phyloP scores from a whole-genome alignment of 331 rosid genomes.

The Malus hybrid region DNA sequence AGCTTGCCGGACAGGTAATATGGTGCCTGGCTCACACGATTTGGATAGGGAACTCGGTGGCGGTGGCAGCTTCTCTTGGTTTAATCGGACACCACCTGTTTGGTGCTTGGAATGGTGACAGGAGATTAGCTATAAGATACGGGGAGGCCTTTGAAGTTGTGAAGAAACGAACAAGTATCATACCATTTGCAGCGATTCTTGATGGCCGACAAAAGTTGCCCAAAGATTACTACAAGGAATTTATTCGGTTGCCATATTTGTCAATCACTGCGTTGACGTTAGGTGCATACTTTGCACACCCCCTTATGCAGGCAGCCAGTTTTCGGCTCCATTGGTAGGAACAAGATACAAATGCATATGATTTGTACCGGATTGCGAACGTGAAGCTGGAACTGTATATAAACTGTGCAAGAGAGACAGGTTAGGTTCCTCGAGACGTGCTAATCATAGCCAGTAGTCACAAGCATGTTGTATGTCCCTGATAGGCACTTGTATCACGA shows the following conservation, averaged over 20 bases:
- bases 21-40: slow-evolving; percentile 95
- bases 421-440: neutral
- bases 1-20: slow-evolving; percentile 93
- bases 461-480: neutral
- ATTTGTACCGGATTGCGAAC: neutral
- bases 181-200: slow-evolving; percentile 88
- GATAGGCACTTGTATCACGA: no score
- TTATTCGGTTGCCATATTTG: slow-evolving; percentile 74
- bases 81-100: slow-evolving; percentile 85
- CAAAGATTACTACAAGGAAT: slow-evolving; percentile 76
- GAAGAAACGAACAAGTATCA: slow-evolving; percentile 62
- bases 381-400: neutral
- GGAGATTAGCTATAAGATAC: slow-evolving; percentile 50
- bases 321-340: slow-evolving; percentile 82
- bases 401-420: neutral
- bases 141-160: slow-evolving; percentile 60
- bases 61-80: slow-evolving; percentile 81
- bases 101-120: slow-evolving; percentile 97
- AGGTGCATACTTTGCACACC: slow-evolving; percentile 88
- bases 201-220: slow-evolving; percentile 89
- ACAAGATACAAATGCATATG: neutral
- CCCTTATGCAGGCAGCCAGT: slow-evolving; percentile 82
- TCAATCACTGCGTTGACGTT: slow-evolving; percentile 63
- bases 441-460: neutral
- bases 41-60: slow-evolving; percentile 93